Evolutionary conservation across 2,329 filamentous ascomycete species (phyloP), one percentile per base, ranked within the genome.

Genomic region (Fusarium fujikuroi): DNA sequence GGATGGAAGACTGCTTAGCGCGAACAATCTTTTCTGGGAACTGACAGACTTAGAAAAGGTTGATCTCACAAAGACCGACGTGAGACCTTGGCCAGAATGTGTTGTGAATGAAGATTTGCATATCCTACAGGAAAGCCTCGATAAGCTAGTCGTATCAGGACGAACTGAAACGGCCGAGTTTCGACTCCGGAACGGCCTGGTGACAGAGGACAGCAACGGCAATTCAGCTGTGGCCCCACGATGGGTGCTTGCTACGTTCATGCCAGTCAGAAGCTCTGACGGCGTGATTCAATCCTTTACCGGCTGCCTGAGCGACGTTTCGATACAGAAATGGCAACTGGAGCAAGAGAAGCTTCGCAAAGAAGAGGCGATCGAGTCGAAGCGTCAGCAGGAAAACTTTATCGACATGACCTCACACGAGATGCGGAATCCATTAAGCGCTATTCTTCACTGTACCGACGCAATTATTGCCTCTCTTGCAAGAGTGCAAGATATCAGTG

Each of bases 351-450:
- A 83, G 59, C 79, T 83, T 74, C 84, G 83, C 57, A 88, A 86
- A 78, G 86, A 87, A 47, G 87, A 90, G 63, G 88, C 88, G 3
- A 85, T 90, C 32, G 87, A 90, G 76, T 86, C 87, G 36, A 89
- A 88, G 75, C 84, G 91, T 9, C 92, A 93, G 77, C 93, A 95
- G 77, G 92, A 95, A 76, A 93, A 93, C 72, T 95, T 95, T 76
- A 93, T 95, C 76, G 93, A 94, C 80, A 93, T 94, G 84, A 89
- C 88, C 3, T 90, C 89, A 19, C 91, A 93, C 78, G 91, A 93
- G 78, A 91, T 93, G 88, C 87, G 92, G 32, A 94, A 94, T 74
- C 92, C 92, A 2, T 83, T 94, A 32, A 91, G 88, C 47, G 92
- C 92, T 2, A 94, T 94, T 23, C 82, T 94, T 34, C 92, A 94